phyloP scores from a whole-genome alignment of 75 land plant genomes.

The Isoetes taiwanensis region DNA sequence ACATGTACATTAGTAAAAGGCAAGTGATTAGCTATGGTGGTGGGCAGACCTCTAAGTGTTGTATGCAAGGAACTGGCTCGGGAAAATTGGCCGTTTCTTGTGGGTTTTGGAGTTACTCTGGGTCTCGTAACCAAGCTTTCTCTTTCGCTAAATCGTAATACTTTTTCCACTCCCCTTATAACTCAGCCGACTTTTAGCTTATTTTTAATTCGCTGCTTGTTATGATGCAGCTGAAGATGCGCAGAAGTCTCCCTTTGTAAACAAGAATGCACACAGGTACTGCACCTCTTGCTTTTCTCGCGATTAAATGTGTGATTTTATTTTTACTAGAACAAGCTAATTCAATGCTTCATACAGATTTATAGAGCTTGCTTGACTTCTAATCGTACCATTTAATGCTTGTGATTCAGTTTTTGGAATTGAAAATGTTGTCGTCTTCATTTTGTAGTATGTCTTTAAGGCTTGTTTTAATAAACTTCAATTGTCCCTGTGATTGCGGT shows the following conservation, averaged over 20 bases:
- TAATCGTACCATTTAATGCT: too few species aligned
- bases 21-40: slow-evolving; percentile 3
- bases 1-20: too few species aligned
- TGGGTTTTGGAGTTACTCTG: slow-evolving; percentile 47
- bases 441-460: too few species aligned
- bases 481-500: too few species aligned
- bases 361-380: too few species aligned
- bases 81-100: slow-evolving; percentile 57
- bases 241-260: slow-evolving; percentile 30
- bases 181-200: neutral
- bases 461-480: too few species aligned
- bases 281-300: too few species aligned
- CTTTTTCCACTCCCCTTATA: neutral
- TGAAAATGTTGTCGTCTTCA: too few species aligned
- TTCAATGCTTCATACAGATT: too few species aligned
- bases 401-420: too few species aligned
- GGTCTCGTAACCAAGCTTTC: slow-evolving; percentile 32
- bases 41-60: slow-evolving; percentile 34
- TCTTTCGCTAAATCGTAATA: slow-evolving; percentile 28
- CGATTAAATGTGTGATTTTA: too few species aligned
- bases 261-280: slow-evolving; percentile 18
- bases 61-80: slow-evolving; percentile 38
- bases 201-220: neutral
- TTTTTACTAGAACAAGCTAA: too few species aligned
- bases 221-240: slow-evolving; percentile 31